These are phyloP conservation scores for Salvia sclarea DNA, from an alignment of 305 asterid species.

Conservation along the genomic window DNA sequence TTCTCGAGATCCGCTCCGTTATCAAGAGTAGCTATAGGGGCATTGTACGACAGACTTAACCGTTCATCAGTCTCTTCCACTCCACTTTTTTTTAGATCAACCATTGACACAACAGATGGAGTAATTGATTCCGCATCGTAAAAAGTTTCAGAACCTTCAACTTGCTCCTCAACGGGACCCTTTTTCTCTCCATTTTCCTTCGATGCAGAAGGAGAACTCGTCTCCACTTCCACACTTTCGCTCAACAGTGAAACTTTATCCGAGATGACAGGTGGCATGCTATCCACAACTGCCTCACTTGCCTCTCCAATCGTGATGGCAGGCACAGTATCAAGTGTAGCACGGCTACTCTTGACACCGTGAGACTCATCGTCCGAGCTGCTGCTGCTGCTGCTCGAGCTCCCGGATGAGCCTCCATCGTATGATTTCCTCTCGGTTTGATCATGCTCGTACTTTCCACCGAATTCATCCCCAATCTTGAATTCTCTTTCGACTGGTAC, in stretches of 20 bases:
- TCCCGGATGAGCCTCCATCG: constrained; percentile 45
- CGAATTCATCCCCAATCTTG: constrained; percentile 33
- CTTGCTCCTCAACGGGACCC: constrained; percentile 23
- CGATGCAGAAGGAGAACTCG: constrained; percentile 14
- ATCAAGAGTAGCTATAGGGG: constrained; percentile 33
- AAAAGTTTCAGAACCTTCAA: background rate
- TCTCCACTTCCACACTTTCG: constrained; percentile 25
- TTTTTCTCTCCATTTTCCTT: constrained; percentile 42
- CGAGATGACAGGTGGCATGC: constrained; percentile 25
- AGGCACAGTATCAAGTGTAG: constrained; percentile 29
- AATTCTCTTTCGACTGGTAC: constrained; percentile 38
- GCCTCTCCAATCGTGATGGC: constrained; percentile 24
- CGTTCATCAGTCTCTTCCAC: constrained; percentile 41
- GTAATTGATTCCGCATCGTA: constrained; percentile 31
- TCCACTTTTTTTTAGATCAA: constrained; percentile 32
- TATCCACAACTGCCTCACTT: constrained; percentile 33
- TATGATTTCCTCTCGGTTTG: constrained; percentile 29
- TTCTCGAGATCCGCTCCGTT: constrained; percentile 38
- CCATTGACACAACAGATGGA: constrained; percentile 30
- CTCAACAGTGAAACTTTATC: constrained; percentile 29
- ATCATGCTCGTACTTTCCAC: constrained; percentile 33
- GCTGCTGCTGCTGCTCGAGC: constrained; percentile 42
- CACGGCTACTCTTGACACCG: constrained; percentile 30
- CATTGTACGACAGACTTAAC: constrained; percentile 36
- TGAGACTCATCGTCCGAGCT: constrained; percentile 56